phyloP scores from a whole-genome alignment of 1,284 basidiomycete species.

The Coniferiporia weirii region DNA sequence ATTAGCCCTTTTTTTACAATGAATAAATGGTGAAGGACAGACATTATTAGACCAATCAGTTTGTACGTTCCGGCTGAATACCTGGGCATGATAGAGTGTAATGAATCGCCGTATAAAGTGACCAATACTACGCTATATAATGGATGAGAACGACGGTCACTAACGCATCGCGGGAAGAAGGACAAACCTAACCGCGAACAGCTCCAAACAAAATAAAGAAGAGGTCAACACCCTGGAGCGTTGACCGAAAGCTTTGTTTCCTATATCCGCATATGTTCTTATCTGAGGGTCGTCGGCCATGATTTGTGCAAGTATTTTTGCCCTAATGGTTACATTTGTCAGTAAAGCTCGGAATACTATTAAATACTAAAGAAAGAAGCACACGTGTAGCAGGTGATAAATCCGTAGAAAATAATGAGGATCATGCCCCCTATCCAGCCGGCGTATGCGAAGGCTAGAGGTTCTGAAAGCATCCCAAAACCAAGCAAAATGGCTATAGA shows the following conservation, averaged over 20 bases:
- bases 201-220: slow-evolving; percentile 76
- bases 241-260: slow-evolving; percentile 80
- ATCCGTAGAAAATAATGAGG: slow-evolving; percentile 75
- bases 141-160: slow-evolving; percentile 1
- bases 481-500: slow-evolving; percentile 83
- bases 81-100: slow-evolving; percentile 65
- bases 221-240: slow-evolving; percentile 65
- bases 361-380: slow-evolving; percentile 27
- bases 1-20: background rate
- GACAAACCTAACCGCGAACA: slow-evolving; percentile 72
- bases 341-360: background rate
- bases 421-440: slow-evolving; percentile 79
- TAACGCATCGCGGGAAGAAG: slow-evolving; percentile 7
- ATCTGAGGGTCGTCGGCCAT: slow-evolving; percentile 68
- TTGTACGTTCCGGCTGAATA: slow-evolving; percentile 74
- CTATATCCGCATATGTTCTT: slow-evolving; percentile 85
- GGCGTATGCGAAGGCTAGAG: slow-evolving; percentile 81
- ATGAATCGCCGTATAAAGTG: slow-evolving; percentile 82
- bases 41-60: slow-evolving; percentile 69
- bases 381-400: slow-evolving; percentile 83
- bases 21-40: slow-evolving; percentile 24
- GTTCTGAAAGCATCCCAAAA: slow-evolving; percentile 87
- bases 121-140: slow-evolving; percentile 69
- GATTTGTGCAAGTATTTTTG: slow-evolving; percentile 76
- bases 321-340: slow-evolving; percentile 40